Percentiles rank a stretch among this genome's conserved stretches.
Evolutionary conservation across 2,329 filamentous ascomycete species (phyloP).

Genomic region (Fragosphaeria purpurea): DNA sequence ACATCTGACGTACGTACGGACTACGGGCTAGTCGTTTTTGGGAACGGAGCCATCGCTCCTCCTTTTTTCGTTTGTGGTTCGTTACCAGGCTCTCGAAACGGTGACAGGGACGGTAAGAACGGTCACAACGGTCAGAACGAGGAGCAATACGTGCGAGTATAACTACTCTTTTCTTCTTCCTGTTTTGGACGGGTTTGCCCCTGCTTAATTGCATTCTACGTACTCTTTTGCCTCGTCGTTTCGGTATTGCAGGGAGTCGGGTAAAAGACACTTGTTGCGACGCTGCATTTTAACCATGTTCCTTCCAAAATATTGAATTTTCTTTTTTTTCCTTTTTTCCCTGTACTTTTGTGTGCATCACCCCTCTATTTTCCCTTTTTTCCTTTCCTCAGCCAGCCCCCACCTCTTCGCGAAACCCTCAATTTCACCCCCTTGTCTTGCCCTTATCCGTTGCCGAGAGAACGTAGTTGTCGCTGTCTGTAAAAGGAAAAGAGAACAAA

Average conservation of each 20-base stretch:
- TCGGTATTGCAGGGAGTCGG: neutral
- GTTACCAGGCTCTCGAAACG: no score
- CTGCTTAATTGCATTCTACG: constrained; percentile 4
- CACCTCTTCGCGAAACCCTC: constrained; percentile 4
- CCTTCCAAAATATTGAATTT: neutral
- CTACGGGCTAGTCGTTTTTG: no score
- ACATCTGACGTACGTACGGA: no score
- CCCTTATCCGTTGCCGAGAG: constrained; percentile 6
- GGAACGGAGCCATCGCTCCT: no score
- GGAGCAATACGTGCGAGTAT: neutral
- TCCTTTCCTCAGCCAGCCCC: neutral
- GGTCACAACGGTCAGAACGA: neutral
- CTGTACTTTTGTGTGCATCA: neutral
- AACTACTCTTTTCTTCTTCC: no score
- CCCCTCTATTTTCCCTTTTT: constrained; percentile 3
- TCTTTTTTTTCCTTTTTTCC: neutral
- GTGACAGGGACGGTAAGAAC: neutral
- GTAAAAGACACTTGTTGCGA: neutral
- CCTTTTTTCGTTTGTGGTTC: no score
- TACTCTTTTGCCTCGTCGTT: neutral
- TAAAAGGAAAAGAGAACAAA: neutral
- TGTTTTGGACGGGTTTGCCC: no score
- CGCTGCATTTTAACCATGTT: neutral
- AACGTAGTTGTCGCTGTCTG: constrained; percentile 1
- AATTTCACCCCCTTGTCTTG: constrained; percentile 8